phyloP scores from a whole-genome alignment of 176 grass and related monocot genomes.

The Triticum turgidum region DNA sequence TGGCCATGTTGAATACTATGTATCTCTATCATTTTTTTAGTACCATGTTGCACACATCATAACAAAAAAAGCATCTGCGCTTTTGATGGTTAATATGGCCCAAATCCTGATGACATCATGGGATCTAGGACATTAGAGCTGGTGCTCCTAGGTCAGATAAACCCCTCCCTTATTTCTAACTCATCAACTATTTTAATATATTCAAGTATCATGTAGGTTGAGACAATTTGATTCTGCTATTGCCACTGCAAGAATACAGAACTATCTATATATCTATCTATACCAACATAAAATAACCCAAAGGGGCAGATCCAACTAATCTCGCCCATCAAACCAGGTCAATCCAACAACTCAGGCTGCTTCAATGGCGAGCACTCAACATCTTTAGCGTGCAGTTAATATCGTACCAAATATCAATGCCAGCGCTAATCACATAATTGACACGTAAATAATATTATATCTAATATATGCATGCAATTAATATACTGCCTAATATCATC shows the following conservation, averaged over 20 bases:
- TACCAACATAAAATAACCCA: too few species aligned
- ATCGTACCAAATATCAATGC: too few species aligned
- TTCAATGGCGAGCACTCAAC: too few species aligned
- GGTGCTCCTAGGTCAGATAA: not conserved
- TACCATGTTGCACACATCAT: not conserved
- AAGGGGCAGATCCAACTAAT: too few species aligned
- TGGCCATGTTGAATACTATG: not conserved
- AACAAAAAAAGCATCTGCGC: not conserved
- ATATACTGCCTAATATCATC: too few species aligned
- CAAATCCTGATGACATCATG: not conserved
- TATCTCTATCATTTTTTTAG: not conserved
- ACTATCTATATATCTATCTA: not conserved
- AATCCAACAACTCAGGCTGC: too few species aligned
- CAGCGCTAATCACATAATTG: too few species aligned
- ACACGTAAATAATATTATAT: too few species aligned
- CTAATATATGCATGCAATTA: too few species aligned
- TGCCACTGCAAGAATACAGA: not conserved
- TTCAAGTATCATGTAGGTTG: slow-evolving; percentile 10
- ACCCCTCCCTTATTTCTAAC: not conserved
- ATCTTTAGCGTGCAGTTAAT: too few species aligned
- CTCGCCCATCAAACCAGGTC: too few species aligned
- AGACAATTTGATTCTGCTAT: not conserved
- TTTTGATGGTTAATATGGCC: too few species aligned
- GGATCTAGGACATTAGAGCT: not conserved
- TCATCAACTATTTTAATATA: not conserved